Evolutionary conservation across 2,329 filamentous ascomycete species (phyloP).

Genomic region (Emergomyces africanus): DNA sequence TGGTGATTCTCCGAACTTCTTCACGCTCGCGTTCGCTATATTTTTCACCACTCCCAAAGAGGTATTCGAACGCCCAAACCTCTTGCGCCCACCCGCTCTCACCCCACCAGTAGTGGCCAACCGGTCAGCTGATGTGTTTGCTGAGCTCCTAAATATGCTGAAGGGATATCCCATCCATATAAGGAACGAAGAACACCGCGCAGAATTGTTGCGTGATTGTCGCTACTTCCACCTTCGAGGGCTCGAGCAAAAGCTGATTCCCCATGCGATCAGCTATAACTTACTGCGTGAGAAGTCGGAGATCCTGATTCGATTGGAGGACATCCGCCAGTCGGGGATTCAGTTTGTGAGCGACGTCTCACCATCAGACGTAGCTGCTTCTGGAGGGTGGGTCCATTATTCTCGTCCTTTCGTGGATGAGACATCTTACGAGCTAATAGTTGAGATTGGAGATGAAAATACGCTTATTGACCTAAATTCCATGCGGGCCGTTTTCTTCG

Average conservation of each 20-base stretch:
- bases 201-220: conserved; percentile 68
- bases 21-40: conserved; percentile 75
- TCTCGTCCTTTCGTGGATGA: conserved; percentile 78
- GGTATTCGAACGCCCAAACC: conserved; percentile 63
- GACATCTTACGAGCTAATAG: conserved; percentile 55
- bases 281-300: conserved; percentile 54
- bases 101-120: conserved; percentile 68
- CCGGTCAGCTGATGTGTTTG: conserved; percentile 71
- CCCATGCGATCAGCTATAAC: conserved; percentile 65
- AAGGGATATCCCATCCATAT: conserved; percentile 75
- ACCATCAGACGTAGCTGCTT: conserved; percentile 9
- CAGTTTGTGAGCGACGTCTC: conserved; percentile 45
- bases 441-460: conserved; percentile 63
- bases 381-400: conserved; percentile 56
- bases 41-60: conserved; percentile 74
- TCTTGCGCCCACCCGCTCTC: conserved; percentile 79
- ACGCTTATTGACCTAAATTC: conserved; percentile 43
- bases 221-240: conserved; percentile 90
- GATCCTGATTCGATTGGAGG: conserved; percentile 67
- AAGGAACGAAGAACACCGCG: conserved; percentile 60
- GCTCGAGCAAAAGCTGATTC: conserved; percentile 74
- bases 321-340: conserved; percentile 79
- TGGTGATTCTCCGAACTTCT: conserved; percentile 92
- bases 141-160: conserved; percentile 67
- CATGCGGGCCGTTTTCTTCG: conserved; percentile 58